Base-by-base conservation (phyloP, 108 stramenopile genomes). In the Mediolabrus comicus region DNA sequence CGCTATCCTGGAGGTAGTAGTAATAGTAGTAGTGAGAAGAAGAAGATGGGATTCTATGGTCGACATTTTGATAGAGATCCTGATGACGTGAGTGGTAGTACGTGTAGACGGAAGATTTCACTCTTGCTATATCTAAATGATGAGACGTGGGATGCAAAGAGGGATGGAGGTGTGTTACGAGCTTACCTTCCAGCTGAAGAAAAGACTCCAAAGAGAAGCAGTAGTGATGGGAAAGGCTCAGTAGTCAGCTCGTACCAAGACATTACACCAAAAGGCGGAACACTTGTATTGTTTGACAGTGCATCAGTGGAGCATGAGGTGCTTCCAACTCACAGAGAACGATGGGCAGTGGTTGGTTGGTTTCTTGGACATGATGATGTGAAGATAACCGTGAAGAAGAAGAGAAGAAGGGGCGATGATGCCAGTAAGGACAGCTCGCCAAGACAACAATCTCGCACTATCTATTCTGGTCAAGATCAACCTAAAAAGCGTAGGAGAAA, bases 331-430 rank as follows among this genome's bases (percentile, higher is more conserved):
- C 25, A 25, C n/a, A 67, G 41, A 29, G 66, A 67, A 43, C 26
- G 65, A 27, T 66, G 65, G 65, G 65, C 65, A 25, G 65, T 67
- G 10, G 66, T 67, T 62, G 66, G 66, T 26, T 67, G 66, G 66
- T 67, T 67, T 49, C 66, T 67, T 0, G 16, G 4, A 16, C 59
- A 61, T 24, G 28, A 59, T 3, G 6, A 54, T 8, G 22, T 49
- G 22, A 49, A 22, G 22, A 24, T 22, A 24, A 49, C 9, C 46
- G 22, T 22, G 3, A 7, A 22, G 4, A 49, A 22, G 46, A 22
- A 24, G 0, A 19, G 16, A 49, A 49, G 19, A 49, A 22, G 2
- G 14, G n/a, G n/a, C n/a, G n/a, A n/a, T n/a, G n/a, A n/a, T n/a
- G n/a, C n/a, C n/a, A n/a, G n/a, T n/a, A n/a, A n/a, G n/a, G n/a